Percentiles rank a stretch among this genome's conserved stretches.
These are phyloP conservation scores for Ganoderma sinense DNA, from an alignment of 1,284 basidiomycete species.

Conservation along the genomic window DNA sequence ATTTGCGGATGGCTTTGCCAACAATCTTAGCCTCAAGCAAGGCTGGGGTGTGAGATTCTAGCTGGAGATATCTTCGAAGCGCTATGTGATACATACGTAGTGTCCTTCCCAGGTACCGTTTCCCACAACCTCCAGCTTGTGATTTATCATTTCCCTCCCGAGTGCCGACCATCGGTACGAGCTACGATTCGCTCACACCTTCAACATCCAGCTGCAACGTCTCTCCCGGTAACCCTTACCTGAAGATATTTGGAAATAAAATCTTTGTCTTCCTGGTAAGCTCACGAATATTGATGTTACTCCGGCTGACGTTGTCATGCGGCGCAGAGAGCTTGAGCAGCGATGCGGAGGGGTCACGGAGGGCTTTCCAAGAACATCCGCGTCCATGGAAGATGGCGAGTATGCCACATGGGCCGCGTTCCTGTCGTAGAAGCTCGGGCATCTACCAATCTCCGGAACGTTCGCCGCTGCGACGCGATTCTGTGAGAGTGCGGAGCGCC, in stretches of 20 bases:
- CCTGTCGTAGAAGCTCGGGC: not conserved
- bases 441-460: not conserved
- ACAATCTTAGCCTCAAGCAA: too few relatives aligned
- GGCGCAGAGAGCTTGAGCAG: not conserved
- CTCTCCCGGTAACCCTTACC: not conserved
- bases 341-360: not conserved
- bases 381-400: not conserved
- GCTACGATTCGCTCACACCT: not conserved
- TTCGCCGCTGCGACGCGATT: not conserved
- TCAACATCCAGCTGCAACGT: not conserved
- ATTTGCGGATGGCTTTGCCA: too few relatives aligned
- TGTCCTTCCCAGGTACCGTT: too few relatives aligned
- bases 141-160: too few relatives aligned
- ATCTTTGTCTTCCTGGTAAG: not conserved
- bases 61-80: too few relatives aligned
- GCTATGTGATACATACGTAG: too few relatives aligned
- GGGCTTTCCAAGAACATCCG: too few relatives aligned
- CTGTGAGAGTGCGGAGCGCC: not conserved
- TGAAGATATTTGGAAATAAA: not conserved
- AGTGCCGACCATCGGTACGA: too few relatives aligned
- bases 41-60: too few relatives aligned
- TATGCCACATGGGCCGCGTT: constrained; percentile 7
- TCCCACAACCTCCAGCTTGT: too few relatives aligned
- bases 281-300: not conserved
- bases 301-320: not conserved